Base-by-base conservation (phyloP, 306 rosid genomes). In the Sechiopsis laciniata region DNA sequence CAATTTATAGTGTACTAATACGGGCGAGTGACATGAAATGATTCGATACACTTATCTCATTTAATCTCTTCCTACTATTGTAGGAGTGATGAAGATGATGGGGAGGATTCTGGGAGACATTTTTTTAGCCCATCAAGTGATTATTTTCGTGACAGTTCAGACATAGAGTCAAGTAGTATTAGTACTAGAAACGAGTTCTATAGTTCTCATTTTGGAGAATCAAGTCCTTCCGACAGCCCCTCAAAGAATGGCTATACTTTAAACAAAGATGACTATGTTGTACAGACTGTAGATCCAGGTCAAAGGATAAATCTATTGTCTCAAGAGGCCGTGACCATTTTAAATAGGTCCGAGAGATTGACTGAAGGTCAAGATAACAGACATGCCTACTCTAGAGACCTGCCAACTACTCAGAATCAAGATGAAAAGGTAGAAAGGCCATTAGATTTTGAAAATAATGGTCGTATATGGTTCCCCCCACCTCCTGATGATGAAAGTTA, bases 401-500 rank as follows among this genome's bases (percentile, higher is more conserved):
- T 86, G 80, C 81, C 96, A 35, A 77, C 84, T 77, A 77, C 82
- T 76, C 78, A 59, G 61, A 82, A 62, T 82, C 90, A 59, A 78
- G 77, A 61, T 75, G 85, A 83, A 75, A 85, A 78, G 58, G 81
- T 80, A 53, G 85, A 71, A 74, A 84, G 90, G 79, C 94, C 96
- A 17, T 84, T 90, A 86, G 97, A 87, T 88, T 94, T 94, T 86
- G 92, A 84, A 83, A 86, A 89, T 83, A 88, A 87, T 78, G 90
- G 83, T 79, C 88, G 21, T 66, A 85, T 94, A 74, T 94, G 97
- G 97, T 86, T 83, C 64, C 97, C 99, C 17, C 96, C 97, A 75
- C 95, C 87, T 0, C 97, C 96, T 52, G 97, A 83, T 42, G 86
- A 87, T 81, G 96, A 83, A 79, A 78, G 83, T 74, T 86, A 85